Conservation (phyloP, 2,329 filamentous ascomycete species). For the Epichloe aotearoae region DNA sequence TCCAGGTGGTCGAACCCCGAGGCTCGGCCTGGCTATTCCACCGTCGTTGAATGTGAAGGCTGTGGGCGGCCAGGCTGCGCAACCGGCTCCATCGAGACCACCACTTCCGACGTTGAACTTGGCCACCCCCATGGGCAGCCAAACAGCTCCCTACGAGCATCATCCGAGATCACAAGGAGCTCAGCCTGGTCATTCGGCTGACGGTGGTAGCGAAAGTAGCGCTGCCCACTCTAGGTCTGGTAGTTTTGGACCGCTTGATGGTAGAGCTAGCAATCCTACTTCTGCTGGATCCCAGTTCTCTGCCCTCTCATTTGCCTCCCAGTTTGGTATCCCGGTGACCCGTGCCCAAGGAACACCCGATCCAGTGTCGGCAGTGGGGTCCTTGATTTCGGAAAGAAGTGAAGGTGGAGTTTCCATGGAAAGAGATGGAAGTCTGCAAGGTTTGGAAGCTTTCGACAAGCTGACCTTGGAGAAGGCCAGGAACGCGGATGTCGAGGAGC, state of each 20-base stretch:
- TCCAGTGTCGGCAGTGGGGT: slow-evolving; percentile 77
- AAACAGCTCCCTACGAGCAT: slow-evolving; percentile 57
- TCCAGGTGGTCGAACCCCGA: slow-evolving; percentile 53
- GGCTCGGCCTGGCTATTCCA: slow-evolving; percentile 81
- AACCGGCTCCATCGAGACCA: slow-evolving; percentile 27
- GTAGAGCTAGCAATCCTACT: slow-evolving; percentile 64
- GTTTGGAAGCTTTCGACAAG: slow-evolving; percentile 66
- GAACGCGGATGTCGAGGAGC: slow-evolving; percentile 78
- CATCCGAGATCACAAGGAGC: slow-evolving; percentile 35
- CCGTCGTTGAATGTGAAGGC: slow-evolving; percentile 73
- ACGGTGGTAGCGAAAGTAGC: slow-evolving; percentile 68
- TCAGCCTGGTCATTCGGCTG: slow-evolving; percentile 52
- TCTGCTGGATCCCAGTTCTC: slow-evolving; percentile 84
- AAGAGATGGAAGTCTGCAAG: slow-evolving; percentile 66
- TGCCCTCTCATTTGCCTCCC: slow-evolving; percentile 64
- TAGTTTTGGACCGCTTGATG: slow-evolving; percentile 68
- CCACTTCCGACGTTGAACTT: slow-evolving; percentile 69
- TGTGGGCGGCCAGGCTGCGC: slow-evolving; percentile 38
- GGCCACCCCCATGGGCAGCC: slow-evolving; percentile 77
- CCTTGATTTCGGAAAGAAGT: slow-evolving; percentile 68
- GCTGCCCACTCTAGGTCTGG: slow-evolving; percentile 68
- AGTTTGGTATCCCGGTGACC: slow-evolving; percentile 53
- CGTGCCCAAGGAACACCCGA: slow-evolving; percentile 61
- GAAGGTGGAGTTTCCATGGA: slow-evolving; percentile 69
- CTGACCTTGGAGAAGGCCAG: slow-evolving; percentile 70